Evolutionary conservation across 2,329 filamentous ascomycete genomes (phyloP).

Genomic region (Trichophyton rubrum): DNA sequence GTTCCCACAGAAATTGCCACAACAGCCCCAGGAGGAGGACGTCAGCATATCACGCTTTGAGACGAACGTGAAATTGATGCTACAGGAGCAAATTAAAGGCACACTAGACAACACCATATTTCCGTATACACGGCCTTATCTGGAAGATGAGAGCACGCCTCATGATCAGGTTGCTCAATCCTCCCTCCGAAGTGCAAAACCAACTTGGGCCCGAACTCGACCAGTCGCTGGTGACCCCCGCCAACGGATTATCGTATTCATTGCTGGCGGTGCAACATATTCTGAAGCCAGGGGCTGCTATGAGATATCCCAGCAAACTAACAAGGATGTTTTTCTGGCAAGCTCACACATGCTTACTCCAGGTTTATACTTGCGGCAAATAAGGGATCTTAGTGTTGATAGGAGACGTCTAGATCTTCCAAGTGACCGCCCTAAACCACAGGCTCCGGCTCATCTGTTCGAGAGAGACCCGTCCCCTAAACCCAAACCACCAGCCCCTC

Average conservation of each 20-base stretch:
- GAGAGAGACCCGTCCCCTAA: slow-evolving; percentile 52
- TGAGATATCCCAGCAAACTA: slow-evolving; percentile 59
- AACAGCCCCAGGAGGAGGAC: slow-evolving; percentile 53
- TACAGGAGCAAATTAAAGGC: slow-evolving; percentile 60
- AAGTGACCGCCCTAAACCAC: slow-evolving; percentile 63
- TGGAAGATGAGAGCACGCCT: slow-evolving; percentile 33
- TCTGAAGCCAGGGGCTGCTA: slow-evolving; percentile 84
- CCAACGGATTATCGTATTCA: slow-evolving; percentile 83
- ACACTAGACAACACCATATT: slow-evolving; percentile 54
- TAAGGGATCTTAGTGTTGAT: slow-evolving; percentile 65
- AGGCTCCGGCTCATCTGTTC: slow-evolving; percentile 74
- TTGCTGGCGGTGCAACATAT: slow-evolving; percentile 91
- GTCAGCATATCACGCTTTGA: slow-evolving; percentile 70
- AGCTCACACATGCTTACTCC: slow-evolving; percentile 91
- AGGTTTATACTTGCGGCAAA: slow-evolving; percentile 65
- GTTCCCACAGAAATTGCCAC: slow-evolving; percentile 54
- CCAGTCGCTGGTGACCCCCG: slow-evolving; percentile 64
- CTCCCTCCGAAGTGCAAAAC: slow-evolving; percentile 80
- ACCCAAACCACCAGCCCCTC: slow-evolving; percentile 35
- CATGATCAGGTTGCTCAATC: slow-evolving; percentile 48
- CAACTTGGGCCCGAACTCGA: slow-evolving; percentile 83
- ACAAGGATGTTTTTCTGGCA: slow-evolving; percentile 73
- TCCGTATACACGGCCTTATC: slow-evolving; percentile 60
- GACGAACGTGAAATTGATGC: slow-evolving; percentile 65
- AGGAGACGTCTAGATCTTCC: slow-evolving; percentile 68